Evolutionary conservation across 2,329 filamentous ascomycete genomes (phyloP).

Genomic region (Sporothrix globosa): DNA sequence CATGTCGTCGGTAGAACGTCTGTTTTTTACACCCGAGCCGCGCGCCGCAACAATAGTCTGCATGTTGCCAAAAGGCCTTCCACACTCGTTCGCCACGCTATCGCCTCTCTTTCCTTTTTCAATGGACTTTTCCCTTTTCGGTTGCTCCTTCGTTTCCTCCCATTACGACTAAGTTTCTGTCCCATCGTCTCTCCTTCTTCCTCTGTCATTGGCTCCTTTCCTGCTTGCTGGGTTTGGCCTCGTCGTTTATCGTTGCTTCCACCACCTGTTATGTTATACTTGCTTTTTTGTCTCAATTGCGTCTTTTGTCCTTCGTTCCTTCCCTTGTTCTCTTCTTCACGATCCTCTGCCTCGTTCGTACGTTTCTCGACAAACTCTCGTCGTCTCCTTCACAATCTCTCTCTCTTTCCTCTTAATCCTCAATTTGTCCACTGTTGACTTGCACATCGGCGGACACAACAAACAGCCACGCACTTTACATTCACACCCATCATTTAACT

Average conservation of each 20-base stretch:
- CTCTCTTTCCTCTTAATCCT: neutral
- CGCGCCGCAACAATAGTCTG: slow-evolving; percentile 3
- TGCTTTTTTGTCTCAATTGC: slow-evolving; percentile 8
- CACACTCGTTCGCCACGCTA: neutral
- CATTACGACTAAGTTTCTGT: neutral
- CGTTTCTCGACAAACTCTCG: neutral
- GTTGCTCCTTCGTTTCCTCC: neutral
- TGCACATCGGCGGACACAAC: slow-evolving; percentile 8
- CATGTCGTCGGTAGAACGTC: neutral
- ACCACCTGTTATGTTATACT: neutral
- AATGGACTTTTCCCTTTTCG: neutral
- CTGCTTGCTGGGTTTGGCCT: neutral
- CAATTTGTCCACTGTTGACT: slow-evolving; percentile 1
- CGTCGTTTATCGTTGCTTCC: neutral
- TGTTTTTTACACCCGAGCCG: neutral
- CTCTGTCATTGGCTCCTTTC: slow-evolving; percentile 8
- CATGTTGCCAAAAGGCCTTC: neutral
- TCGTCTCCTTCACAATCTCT: neutral
- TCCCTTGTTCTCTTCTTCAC: neutral
- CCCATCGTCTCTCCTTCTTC: neutral
- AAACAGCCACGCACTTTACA: slow-evolving; percentile 9
- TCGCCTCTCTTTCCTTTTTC: neutral
- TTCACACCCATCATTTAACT: neutral
- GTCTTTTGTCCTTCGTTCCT: slow-evolving; percentile 1
- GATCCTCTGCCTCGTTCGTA: neutral